Evolutionary conservation across 129 eudicot genomes (phyloP), one percentile per base, ranked within the genome.

Genomic region (Flaveria robusta): DNA sequence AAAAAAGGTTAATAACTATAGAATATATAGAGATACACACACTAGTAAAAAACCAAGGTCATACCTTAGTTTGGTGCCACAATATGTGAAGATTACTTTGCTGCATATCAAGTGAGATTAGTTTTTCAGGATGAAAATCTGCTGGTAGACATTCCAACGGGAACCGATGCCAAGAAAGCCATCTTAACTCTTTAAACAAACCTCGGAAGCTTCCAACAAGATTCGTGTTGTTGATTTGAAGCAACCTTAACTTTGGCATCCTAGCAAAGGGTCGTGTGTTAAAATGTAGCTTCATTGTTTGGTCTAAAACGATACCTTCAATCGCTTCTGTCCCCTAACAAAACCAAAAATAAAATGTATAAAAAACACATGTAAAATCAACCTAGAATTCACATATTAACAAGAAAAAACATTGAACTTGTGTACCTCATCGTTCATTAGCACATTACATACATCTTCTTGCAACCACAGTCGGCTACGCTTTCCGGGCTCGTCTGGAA

Each of bases 101-200:
- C 13, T 67, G 81, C 80, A 68, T 75, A 27, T 74, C 81, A 50
- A 75, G 80, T 10, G 64, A 52, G 16, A 75, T 78, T 31, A 81
- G 66, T 2, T 51, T 75, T 59, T 75, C 65, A 9, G 78, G 66
- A 58, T 78, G 76, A 50, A 81, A 58, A 58, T 68, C 77, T 9
- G 20, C 12, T 2, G 76, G 76, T 68, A 81, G 18, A 59, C 20
- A 31, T 62, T 68, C 66, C 9, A 42, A 10, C 9, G 84, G 70
- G 46, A 74, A 75, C 29, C 34, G 55, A 60, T 43, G 84, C 84
- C 84, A 81, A 42, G 65, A 74, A 20, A 81, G 66, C 85, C 76
- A 81, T 68, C 70, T 58, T 74, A 74, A 62, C 78, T 74, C 78
- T 39, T 71, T 52, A 34, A 65, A 63, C 27, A 71, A 16, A 63